These are phyloP conservation scores for Rhynchosporium secalis DNA, from an alignment of 2,329 filamentous ascomycete genomes.

Conservation along the genomic window DNA sequence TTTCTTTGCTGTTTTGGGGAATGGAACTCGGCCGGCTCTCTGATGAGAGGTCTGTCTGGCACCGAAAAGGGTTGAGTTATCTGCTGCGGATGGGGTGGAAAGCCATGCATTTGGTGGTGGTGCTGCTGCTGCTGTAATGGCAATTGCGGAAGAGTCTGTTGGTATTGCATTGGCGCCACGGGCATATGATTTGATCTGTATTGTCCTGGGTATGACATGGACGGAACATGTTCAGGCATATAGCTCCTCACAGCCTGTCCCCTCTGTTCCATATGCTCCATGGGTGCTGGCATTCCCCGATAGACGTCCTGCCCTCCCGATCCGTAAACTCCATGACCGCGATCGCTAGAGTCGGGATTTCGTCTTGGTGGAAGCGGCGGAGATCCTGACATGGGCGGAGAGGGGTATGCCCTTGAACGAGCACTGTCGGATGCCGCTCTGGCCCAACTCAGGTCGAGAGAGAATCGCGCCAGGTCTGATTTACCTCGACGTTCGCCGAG, in stretches of 20 bases:
- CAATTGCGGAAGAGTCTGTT: slow-evolving; percentile 29
- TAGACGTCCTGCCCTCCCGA: slow-evolving; percentile 53
- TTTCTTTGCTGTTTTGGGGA: slow-evolving; percentile 65
- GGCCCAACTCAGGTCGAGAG: slow-evolving; percentile 57
- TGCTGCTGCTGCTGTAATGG: slow-evolving; percentile 31
- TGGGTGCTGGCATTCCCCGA: slow-evolving; percentile 42
- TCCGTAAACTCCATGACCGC: slow-evolving; percentile 50
- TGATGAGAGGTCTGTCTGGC: slow-evolving; percentile 40
- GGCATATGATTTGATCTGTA: slow-evolving; percentile 34
- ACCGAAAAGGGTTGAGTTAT: slow-evolving; percentile 31
- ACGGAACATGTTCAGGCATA: slow-evolving; percentile 39
- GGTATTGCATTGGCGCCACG: slow-evolving; percentile 25
- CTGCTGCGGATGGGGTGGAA: slow-evolving; percentile 29
- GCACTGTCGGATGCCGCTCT: slow-evolving; percentile 56
- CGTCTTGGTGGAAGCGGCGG: slow-evolving; percentile 59
- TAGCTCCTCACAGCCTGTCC: slow-evolving; percentile 42
- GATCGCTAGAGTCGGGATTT: slow-evolving; percentile 58
- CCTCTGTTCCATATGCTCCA: slow-evolving; percentile 33
- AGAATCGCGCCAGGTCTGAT: slow-evolving; percentile 55
- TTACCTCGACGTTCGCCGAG: slow-evolving; percentile 61
- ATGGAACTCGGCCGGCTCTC: slow-evolving; percentile 50
- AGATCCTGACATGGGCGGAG: slow-evolving; percentile 74
- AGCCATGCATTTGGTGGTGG: slow-evolving; percentile 30
- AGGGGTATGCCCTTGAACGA: slow-evolving; percentile 63
- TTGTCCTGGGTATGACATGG: slow-evolving; percentile 29